A percentile compares a stretch with the other conserved stretches of the same genome.
Conservation (phyloP, 139 green algal genomes). For the Chlamydomonas sphaeroides region DNA sequence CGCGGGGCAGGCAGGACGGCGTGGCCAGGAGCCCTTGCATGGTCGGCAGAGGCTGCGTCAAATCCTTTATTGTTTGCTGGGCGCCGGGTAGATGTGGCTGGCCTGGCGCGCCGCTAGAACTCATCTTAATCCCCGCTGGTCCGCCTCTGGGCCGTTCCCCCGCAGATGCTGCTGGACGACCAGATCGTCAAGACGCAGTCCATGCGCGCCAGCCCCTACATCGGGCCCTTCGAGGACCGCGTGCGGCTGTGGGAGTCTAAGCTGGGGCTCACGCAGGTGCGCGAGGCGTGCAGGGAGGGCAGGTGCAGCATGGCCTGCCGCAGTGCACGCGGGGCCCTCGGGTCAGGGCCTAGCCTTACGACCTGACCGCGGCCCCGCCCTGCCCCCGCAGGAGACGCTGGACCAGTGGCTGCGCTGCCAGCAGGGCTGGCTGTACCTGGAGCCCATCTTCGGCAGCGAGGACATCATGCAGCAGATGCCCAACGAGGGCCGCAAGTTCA, state of each 20-base stretch:
- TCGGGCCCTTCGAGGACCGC: slow-evolving; percentile 78
- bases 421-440: slow-evolving; percentile 85
- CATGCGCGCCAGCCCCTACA: slow-evolving; percentile 84
- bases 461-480: slow-evolving; percentile 93
- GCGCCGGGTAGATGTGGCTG: too few species aligned
- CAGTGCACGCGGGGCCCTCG: too few species aligned
- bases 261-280: slow-evolving; percentile 70
- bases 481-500: slow-evolving; percentile 87
- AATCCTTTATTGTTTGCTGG: too few species aligned
- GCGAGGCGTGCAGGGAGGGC: background rate
- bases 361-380: too few species aligned
- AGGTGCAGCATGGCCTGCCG: too few species aligned
- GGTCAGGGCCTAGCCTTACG: too few species aligned
- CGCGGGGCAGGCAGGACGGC: too few species aligned
- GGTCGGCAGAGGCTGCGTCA: too few species aligned
- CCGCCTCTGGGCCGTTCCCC: too few species aligned
- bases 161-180: slow-evolving; percentile 79
- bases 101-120: too few species aligned
- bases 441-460: slow-evolving; percentile 87
- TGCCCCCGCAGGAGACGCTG: slow-evolving; percentile 64
- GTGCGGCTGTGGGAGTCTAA: slow-evolving; percentile 75
- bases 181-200: slow-evolving; percentile 84
- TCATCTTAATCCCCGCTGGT: too few species aligned
- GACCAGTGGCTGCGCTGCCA: slow-evolving; percentile 85
- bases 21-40: too few species aligned